A percentile compares a stretch with the other conserved stretches of the same genome.
These are phyloP conservation scores for Saturnispora galanensis DNA, from an alignment of 805 yeast species.

Conservation along the genomic window DNA sequence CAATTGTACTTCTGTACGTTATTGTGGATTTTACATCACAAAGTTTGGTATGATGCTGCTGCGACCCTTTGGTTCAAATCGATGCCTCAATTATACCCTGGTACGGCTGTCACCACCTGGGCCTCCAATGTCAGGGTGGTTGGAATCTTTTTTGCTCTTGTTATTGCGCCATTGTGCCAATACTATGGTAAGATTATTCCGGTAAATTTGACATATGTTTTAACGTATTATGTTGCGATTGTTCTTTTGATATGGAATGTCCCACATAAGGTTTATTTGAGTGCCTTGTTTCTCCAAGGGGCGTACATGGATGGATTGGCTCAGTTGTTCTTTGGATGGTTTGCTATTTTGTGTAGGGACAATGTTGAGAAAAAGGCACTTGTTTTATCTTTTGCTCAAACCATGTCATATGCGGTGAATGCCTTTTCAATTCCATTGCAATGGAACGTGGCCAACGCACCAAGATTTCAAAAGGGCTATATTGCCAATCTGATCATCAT, in stretches of 20 bases:
- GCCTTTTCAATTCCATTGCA: conserved; percentile 19
- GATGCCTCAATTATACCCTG: conserved; percentile 9
- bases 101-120: conserved; percentile 13
- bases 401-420: conserved; percentile 14
- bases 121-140: conserved; percentile 11
- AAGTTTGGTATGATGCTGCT: conserved; percentile 24
- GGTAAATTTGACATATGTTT: conserved; percentile 1
- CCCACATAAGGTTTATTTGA: conserved; percentile 22
- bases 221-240: conserved; percentile 11
- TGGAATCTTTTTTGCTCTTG: conserved; percentile 15
- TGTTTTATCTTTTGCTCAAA: conserved; percentile 14
- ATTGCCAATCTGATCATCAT: conserved; percentile 12
- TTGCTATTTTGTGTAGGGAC: conserved; percentile 16
- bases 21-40: conserved; percentile 25
- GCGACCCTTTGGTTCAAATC: conserved; percentile 21
- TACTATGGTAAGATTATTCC: conserved; percentile 22
- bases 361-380: conserved; percentile 18
- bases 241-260: conserved; percentile 12
- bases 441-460: conserved; percentile 11
- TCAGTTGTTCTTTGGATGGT: conserved; percentile 16
- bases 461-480: conserved; percentile 14
- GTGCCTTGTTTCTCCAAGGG: conserved; percentile 32
- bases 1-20: conserved; percentile 18
- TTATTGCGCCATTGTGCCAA: conserved; percentile 33
- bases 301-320: conserved; percentile 14